Base-by-base conservation (phyloP, 1,284 basidiomycete genomes). In the Takashimella koratensis region DNA sequence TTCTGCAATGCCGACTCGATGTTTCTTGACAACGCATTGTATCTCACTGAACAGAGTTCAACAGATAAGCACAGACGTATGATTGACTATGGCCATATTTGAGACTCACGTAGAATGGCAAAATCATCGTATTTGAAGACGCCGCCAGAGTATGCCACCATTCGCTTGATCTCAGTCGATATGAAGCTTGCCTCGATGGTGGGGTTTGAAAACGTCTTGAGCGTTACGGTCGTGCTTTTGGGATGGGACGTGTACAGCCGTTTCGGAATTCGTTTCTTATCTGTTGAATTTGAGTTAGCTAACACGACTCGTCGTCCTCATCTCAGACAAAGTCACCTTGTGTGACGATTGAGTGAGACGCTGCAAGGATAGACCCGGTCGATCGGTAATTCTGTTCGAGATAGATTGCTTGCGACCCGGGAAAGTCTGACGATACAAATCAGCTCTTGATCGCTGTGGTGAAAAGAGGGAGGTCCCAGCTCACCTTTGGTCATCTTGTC, bases 361-460 rank as follows among this genome's bases (percentile, higher is more conserved):
- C 81, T 3, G 82, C 80, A 3, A 96, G 75, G 54, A 96, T 94
- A 0, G 85, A 79, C 0, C 81, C 85, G 0, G 90, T 92, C 0
- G 88, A 91, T 3, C 92, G 84, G 71, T 93, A 96, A 70, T 92
- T 95, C 67, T 92, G 82, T 68, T 95, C 90, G 2, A 95, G 78
- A 24, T 86, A 81, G 39, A 94, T 85, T 57, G 88, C 84, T 53
- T 80, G 63, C 0, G 85, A 85, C 0, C 77, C 72, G 0, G 80
- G 73, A 65, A 91, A 91, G 63, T 87, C 87, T 88, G 54, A 8
- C 11, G 26, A 49, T 43, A n/a, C n/a, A n/a, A n/a, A n/a, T n/a
- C n/a, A n/a, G n/a, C n/a, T n/a, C n/a, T n/a, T n/a, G n/a, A n/a
- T n/a, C n/a, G n/a, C n/a, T n/a, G n/a, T 24, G 47, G 47, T 30